phyloP scores from a whole-genome alignment of 2,329 filamentous ascomycete species.

The Amphichorda felina region DNA sequence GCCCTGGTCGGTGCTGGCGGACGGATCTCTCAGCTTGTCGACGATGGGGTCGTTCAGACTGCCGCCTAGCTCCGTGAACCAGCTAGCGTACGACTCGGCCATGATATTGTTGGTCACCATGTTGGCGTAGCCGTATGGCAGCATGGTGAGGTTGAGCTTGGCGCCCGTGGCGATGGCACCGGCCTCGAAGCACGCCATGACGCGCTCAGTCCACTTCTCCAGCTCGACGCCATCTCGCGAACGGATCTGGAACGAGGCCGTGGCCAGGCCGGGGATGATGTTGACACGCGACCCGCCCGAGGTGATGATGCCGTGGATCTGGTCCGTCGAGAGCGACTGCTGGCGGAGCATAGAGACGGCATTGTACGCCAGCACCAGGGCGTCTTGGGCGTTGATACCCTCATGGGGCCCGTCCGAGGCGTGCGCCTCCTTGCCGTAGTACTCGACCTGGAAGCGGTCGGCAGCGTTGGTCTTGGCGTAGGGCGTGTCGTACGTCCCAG shows the following conservation, averaged over 20 bases:
- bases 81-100: constrained; percentile 10
- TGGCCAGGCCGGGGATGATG: constrained; percentile 31
- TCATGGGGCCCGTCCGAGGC: constrained; percentile 36
- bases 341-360: constrained; percentile 33
- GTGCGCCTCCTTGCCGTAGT: constrained; percentile 31
- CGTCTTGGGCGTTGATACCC: constrained; percentile 37
- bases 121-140: constrained; percentile 16
- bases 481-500: constrained; percentile 1
- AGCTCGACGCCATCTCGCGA: constrained; percentile 23
- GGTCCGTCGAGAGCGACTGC: constrained; percentile 33
- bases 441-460: constrained; percentile 12
- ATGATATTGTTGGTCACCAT: constrained; percentile 17
- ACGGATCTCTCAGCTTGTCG: constrained; percentile 11
- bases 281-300: constrained; percentile 20
- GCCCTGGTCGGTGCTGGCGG: constrained; percentile 15
- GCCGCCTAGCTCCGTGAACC: constrained; percentile 11
- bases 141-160: constrained; percentile 21
- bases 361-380: constrained; percentile 27
- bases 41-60: constrained; percentile 10
- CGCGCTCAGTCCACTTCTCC: constrained; percentile 9
- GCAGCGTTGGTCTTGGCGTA: constrained; percentile 7
- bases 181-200: constrained; percentile 14
- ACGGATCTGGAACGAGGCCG: constrained; percentile 46
- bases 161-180: constrained; percentile 16
- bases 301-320: constrained; percentile 36